Percentiles rank a stretch among this genome's conserved stretches.
These are phyloP conservation scores for Paramecium primaurelia DNA, from an alignment of 73 alveolate species.

Conservation along the genomic window DNA sequence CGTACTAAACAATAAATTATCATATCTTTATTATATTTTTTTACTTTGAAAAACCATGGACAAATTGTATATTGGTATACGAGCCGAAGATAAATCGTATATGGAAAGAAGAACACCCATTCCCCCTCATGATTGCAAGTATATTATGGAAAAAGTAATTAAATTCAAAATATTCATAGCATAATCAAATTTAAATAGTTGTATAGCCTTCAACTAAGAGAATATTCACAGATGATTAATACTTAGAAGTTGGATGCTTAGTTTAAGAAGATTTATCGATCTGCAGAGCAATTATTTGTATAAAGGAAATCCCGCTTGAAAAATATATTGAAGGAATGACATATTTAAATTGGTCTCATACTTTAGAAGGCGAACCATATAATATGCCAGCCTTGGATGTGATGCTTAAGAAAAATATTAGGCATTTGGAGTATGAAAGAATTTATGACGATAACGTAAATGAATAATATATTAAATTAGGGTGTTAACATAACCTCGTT, in stretches of 20 bases:
- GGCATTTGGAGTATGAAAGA: slow-evolving; percentile 83
- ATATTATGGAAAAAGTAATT: slow-evolving; percentile 62
- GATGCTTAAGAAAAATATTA: slow-evolving; percentile 71
- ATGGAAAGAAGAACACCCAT: slow-evolving; percentile 89
- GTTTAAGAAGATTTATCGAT: slow-evolving; percentile 72
- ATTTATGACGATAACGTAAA: slow-evolving; percentile 66
- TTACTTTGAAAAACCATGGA: not conserved
- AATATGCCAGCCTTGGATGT: slow-evolving; percentile 82
- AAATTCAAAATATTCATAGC: not conserved
- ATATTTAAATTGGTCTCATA: slow-evolving; percentile 78
- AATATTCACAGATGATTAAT: slow-evolving; percentile 76
- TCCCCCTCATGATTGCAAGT: slow-evolving; percentile 75
- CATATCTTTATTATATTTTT: not conserved
- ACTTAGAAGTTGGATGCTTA: slow-evolving; percentile 75
- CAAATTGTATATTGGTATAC: slow-evolving; percentile 63
- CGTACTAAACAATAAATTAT: not conserved
- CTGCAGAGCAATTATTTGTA: slow-evolving; percentile 77
- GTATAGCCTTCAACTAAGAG: slow-evolving; percentile 82
- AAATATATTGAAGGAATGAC: slow-evolving; percentile 69
- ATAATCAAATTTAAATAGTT: slow-evolving; percentile 62
- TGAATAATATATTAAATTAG: not conserved
- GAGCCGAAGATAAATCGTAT: slow-evolving; percentile 73
- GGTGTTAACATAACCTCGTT: slow-evolving; percentile 79
- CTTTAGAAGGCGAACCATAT: slow-evolving; percentile 78
- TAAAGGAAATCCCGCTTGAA: slow-evolving; percentile 77